Conservation (phyloP, 73 alveolate genomes). For the Tetrahymena thermophila region DNA sequence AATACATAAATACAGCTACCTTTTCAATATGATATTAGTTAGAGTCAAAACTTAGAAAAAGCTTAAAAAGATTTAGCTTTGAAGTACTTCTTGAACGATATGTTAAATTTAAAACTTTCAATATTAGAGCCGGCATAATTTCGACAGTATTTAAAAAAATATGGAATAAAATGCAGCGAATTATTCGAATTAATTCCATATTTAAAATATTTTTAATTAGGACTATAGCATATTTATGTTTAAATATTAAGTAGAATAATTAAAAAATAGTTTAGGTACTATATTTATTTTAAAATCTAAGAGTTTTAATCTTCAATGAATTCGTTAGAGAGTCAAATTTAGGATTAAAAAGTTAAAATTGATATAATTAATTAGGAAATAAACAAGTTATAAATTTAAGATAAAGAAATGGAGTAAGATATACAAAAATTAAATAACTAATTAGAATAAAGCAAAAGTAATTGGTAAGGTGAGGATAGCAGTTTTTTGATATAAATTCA, state of each 20-base stretch:
- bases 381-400: not conserved
- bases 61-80: not conserved
- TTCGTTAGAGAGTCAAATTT: not conserved
- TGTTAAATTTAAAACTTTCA: not conserved
- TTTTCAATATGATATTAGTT: not conserved
- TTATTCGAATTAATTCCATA: not conserved
- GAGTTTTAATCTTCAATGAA: not conserved
- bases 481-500: too few species aligned
- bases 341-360: not conserved
- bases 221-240: not conserved
- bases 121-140: not conserved
- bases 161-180: not conserved
- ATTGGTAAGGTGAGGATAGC: not conserved
- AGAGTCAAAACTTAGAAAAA: not conserved
- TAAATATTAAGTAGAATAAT: not conserved
- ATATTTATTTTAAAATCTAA: not conserved
- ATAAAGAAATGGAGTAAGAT: not conserved
- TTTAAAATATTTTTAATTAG: not conserved
- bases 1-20: not conserved
- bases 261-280: not conserved
- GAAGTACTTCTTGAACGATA: not conserved
- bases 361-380: not conserved
- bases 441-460: not conserved
- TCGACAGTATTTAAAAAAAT: not conserved
- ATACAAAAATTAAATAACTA: too few species aligned